Conservation (phyloP, 306 rosid genomes). For the Quillaja saponaria region DNA sequence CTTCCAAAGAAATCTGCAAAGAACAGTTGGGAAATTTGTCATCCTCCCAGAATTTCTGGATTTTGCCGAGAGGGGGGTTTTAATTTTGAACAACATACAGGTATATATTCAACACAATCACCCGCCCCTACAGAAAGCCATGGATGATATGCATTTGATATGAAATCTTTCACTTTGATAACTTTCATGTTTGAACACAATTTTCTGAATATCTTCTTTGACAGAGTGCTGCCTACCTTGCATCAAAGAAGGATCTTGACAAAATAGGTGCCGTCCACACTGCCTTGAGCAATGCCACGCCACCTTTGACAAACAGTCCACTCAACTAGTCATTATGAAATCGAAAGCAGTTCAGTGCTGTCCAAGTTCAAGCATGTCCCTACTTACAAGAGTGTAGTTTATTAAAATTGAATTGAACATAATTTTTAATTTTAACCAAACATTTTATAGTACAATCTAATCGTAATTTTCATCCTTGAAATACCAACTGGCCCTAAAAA, state of each 20-base stretch:
- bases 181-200: neutral
- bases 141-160: too few relatives aligned
- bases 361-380: conserved; percentile 54
- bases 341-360: conserved; percentile 84
- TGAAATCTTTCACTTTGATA: conserved; percentile 1
- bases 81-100: conserved; percentile 62
- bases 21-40: conserved; percentile 59
- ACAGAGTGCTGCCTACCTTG: conserved; percentile 81
- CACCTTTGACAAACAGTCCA: conserved; percentile 65
- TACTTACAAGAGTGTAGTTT: conserved; percentile 52
- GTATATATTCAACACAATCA: conserved; percentile 30
- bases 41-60: conserved; percentile 74
- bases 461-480: too few relatives aligned
- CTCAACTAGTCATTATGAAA: conserved; percentile 63
- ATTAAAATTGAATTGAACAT: too few relatives aligned
- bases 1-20: conserved; percentile 62
- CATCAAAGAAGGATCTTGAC: conserved; percentile 77
- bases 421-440: too few relatives aligned
- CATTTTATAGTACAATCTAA: too few relatives aligned
- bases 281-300: conserved; percentile 74
- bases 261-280: conserved; percentile 49
- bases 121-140: neutral
- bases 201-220: conserved; percentile 19
- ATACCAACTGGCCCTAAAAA: too few relatives aligned
- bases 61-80: conserved; percentile 79